Conservation (phyloP, 768 basidiomycete species). For the Podaxis carcinomalis region DNA sequence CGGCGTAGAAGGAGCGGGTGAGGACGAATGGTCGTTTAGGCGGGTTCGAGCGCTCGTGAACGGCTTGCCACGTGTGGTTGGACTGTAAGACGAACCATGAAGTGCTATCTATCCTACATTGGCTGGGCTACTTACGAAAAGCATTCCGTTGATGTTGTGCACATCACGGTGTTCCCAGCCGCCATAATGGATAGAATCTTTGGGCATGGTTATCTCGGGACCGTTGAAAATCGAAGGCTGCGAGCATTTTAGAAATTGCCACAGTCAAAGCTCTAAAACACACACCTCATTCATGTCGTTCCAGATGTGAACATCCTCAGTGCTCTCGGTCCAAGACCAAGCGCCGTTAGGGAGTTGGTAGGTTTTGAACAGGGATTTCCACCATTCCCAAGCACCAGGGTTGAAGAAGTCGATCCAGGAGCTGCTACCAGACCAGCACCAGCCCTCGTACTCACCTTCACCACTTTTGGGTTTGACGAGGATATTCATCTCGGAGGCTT, state of each 20-base stretch:
- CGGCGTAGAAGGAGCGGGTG: conserved; percentile 91
- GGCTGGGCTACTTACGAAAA: conserved; percentile 50
- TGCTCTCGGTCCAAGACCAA: conserved; percentile 81
- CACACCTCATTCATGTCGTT: conserved; percentile 99
- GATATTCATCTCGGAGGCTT: conserved; percentile 77
- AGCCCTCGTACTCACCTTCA: conserved; percentile 87
- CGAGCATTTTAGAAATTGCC: not conserved
- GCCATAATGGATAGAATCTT: conserved; percentile 73
- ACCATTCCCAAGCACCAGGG: conserved; percentile 85
- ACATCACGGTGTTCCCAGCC: conserved; percentile 99
- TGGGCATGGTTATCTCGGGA: conserved; percentile 82
- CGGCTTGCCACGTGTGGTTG: conserved; percentile 78
- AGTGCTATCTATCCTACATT: not conserved
- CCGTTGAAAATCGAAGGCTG: conserved; percentile 97
- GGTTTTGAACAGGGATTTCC: conserved; percentile 79
- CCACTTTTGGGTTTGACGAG: conserved; percentile 81
- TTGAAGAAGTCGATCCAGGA: conserved; percentile 99
- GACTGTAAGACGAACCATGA: conserved; percentile 43
- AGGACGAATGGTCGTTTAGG: conserved; percentile 91
- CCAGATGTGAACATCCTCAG: conserved; percentile 88
- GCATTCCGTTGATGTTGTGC: conserved; percentile 98
- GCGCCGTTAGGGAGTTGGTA: conserved; percentile 42
- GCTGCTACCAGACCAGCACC: conserved; percentile 97
- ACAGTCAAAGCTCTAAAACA: not conserved
- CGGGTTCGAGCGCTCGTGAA: conserved; percentile 68